Percentiles rank a stretch among this genome's conserved stretches.
Evolutionary conservation across 176 grass and related monocot genomes (phyloP).

Genomic region (Eremochloa ophiuroides): DNA sequence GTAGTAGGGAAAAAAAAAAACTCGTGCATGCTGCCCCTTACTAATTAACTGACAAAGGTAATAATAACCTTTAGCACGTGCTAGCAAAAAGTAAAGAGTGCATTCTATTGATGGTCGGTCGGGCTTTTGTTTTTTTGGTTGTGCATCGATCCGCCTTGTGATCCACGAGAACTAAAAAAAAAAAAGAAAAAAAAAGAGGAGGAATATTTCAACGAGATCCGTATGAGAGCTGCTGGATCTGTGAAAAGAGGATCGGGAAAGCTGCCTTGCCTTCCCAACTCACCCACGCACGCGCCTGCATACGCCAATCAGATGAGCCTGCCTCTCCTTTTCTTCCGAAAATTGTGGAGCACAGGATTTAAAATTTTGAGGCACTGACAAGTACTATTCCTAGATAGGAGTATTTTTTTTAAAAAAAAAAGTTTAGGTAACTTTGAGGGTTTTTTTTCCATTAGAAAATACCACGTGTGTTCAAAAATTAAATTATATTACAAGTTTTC

Average conservation of each 20-base stretch:
- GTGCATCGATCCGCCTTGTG: background rate
- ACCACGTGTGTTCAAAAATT: background rate
- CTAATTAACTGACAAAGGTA: no score
- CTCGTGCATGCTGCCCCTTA: no score
- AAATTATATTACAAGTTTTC: no score
- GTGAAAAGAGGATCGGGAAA: background rate
- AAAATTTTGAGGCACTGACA: background rate
- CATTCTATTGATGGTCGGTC: no score
- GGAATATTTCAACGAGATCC: background rate
- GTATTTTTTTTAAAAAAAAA: no score
- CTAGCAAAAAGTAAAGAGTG: no score
- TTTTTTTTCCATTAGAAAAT: no score
- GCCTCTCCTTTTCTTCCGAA: background rate
- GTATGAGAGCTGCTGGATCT: background rate
- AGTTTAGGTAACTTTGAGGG: no score
- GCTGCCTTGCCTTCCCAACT: background rate
- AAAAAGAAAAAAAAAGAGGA: background rate
- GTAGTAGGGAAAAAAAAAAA: no score
- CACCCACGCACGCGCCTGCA: background rate
- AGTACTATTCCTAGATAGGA: no score
- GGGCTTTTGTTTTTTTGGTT: background rate
- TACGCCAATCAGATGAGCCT: no score
- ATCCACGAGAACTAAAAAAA: background rate
- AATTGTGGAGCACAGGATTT: background rate
- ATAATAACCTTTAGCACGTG: no score